Evolutionary conservation across 805 yeast genomes (phyloP).

Genomic region (Lachancea thermotolerans): DNA sequence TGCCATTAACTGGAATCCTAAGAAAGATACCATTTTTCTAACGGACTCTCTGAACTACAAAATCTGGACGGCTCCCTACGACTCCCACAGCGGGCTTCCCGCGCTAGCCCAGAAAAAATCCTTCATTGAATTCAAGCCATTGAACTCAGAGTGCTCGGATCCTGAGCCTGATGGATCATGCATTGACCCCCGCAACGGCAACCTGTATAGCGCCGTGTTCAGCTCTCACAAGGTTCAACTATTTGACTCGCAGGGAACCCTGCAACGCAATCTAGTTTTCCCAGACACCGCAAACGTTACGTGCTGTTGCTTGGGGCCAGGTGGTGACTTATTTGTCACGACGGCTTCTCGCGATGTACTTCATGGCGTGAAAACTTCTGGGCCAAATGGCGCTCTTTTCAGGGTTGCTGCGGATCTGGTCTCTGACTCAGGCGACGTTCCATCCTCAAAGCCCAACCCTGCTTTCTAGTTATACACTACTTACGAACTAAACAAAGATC

Average conservation of each 20-base stretch:
- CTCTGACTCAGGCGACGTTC: neutral
- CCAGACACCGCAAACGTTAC: constrained; percentile 63
- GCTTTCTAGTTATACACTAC: neutral
- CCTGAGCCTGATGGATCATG: constrained; percentile 82
- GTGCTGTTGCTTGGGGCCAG: constrained; percentile 58
- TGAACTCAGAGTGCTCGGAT: constrained; percentile 18
- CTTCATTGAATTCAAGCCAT: constrained; percentile 34
- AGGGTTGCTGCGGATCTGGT: constrained; percentile 26
- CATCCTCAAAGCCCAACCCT: constrained; percentile 9
- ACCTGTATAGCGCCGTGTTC: constrained; percentile 64
- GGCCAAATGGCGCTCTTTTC: constrained; percentile 57
- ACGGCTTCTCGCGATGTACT: constrained; percentile 48
- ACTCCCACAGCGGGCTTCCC: constrained; percentile 1
- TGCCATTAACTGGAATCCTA: constrained; percentile 55
- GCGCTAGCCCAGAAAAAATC: constrained; percentile 20
- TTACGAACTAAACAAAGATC: neutral
- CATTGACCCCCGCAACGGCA: constrained; percentile 43
- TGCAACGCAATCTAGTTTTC: constrained; percentile 44
- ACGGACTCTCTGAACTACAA: constrained; percentile 46
- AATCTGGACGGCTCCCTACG: constrained; percentile 36
- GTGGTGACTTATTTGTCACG: constrained; percentile 60
- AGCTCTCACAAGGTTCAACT: constrained; percentile 51
- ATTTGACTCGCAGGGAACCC: constrained; percentile 41
- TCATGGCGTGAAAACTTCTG: constrained; percentile 31
- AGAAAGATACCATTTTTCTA: constrained; percentile 38